Conservation (phyloP, 257 asterid species). For the Osmanthus fragrans region DNA sequence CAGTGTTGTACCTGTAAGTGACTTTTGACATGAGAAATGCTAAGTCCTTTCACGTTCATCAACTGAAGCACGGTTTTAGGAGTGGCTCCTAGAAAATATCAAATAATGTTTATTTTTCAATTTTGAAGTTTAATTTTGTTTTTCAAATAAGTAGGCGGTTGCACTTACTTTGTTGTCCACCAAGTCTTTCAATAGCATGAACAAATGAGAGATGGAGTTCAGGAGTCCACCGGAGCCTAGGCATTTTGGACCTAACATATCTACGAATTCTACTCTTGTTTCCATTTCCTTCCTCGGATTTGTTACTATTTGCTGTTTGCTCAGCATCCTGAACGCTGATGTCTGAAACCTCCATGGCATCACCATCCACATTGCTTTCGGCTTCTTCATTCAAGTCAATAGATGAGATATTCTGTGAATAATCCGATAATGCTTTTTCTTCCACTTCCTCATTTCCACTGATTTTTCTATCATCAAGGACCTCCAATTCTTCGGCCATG, state of each 20-base stretch:
- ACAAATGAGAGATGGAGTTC: constrained; percentile 87
- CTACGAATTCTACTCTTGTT: constrained; percentile 53
- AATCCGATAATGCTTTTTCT: constrained; percentile 22
- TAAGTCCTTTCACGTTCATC: constrained; percentile 84
- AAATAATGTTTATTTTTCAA: background rate
- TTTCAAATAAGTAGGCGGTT: background rate
- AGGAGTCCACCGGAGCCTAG: constrained; percentile 94
- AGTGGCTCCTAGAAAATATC: constrained; percentile 65
- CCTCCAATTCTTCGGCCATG: constrained; percentile 34
- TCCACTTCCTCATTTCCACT: background rate
- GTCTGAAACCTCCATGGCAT: constrained; percentile 32
- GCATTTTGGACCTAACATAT: constrained; percentile 78
- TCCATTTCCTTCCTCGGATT: constrained; percentile 33
- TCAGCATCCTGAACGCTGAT: constrained; percentile 28
- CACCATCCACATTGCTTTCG: constrained; percentile 35
- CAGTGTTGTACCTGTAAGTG: constrained; percentile 78
- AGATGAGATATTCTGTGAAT: constrained; percentile 45
- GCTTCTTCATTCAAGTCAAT: constrained; percentile 80
- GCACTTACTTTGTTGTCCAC: constrained; percentile 94
- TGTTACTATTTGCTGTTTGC: constrained; percentile 27
- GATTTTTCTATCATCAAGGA: background rate
- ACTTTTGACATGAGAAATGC: constrained; percentile 95
- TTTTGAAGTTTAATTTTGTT: background rate
- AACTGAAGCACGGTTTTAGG: constrained; percentile 90
- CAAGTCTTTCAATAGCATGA: constrained; percentile 82